Evolutionary conservation across 768 basidiomycete genomes (phyloP).

Genomic region (Leucocoprinus leucothites): DNA sequence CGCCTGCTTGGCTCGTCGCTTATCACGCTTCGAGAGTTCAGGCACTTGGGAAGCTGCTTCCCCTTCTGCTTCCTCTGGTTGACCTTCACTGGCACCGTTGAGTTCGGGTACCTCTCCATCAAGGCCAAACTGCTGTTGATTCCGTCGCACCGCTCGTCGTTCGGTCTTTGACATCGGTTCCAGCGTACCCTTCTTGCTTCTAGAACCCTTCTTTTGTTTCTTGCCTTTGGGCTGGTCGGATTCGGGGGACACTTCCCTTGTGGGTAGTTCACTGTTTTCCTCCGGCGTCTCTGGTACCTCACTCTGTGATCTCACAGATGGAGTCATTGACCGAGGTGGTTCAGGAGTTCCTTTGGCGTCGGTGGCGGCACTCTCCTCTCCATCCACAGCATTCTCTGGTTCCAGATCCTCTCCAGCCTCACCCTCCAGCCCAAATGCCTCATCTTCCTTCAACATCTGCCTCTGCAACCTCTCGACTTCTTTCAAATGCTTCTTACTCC

Average conservation of each 20-base stretch:
- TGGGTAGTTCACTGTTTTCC: constrained; percentile 6
- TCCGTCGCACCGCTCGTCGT: constrained; percentile 7
- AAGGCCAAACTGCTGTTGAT: constrained; percentile 9
- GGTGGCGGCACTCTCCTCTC: not conserved
- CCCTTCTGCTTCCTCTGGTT: constrained; percentile 8
- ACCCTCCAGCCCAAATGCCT: constrained; percentile 52
- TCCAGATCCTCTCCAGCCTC: not conserved
- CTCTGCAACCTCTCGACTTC: constrained; percentile 76
- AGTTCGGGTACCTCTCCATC: not conserved
- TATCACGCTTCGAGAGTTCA: constrained; percentile 70
- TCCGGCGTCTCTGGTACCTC: constrained; percentile 8
- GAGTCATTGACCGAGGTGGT: not conserved
- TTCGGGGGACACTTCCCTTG: not conserved
- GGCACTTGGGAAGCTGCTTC: constrained; percentile 4
- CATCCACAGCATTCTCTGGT: not conserved
- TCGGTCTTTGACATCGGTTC: constrained; percentile 15
- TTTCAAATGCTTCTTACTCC: constrained; percentile 91
- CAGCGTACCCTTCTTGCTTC: not conserved
- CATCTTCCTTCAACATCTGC: constrained; percentile 77
- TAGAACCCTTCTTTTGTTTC: not conserved
- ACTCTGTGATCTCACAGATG: not conserved
- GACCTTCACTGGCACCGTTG: not conserved
- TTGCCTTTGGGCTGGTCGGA: not conserved
- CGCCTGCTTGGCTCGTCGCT: constrained; percentile 71
- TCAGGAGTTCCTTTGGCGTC: not conserved